Evolutionary conservation across 2,329 filamentous ascomycete species (phyloP), one percentile per base, ranked within the genome.

Genomic region (Ramichloridium luteum): DNA sequence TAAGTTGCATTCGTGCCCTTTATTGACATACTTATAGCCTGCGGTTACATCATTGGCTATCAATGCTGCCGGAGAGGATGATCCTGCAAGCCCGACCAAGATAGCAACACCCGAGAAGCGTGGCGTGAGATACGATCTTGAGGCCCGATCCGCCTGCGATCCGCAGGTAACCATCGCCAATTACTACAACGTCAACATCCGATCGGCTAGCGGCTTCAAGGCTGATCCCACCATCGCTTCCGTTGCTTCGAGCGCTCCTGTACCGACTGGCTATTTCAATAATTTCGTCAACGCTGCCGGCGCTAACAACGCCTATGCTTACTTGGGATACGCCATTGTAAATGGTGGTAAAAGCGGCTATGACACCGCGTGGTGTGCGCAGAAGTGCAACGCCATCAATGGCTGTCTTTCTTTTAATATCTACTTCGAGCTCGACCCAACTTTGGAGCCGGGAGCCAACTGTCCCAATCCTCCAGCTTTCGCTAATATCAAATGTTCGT

Each of bases 401-500:
- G 37, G 34, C 12, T 49, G 46, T 36, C 31, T 38, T 14, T 36
- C 43, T 11, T 47, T 47, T 37, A 48, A 45, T 27, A 41, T 45
- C 27, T 49, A 44, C 39, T 46, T 43, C 30, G 45, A 49, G 36
- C 49, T 57, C 25, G 52, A 57, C 30, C 56, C 57, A 6, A 43
- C 38, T 4, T 13, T 54, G 11, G 40, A 48, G 20, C 53, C 57
- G 4, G 48, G 36, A 11, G 47, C 35, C 17, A 34, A 30, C 10
- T 60, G 58, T 40, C 32, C 44, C 6, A 49, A 59, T 25, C 57
- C 58, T 11, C 12, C 48, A 2, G 51, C 49, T 13, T 41, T 49
- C 11, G 53, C 50, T n/a, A 51, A 48, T 25, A 39, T 43, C 37
- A 56, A 57, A 37, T 59, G 57, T 38, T 47, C 51, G 2, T 41